Conservation (phyloP, 805 yeast species). For the Kluyveromyces siamensis region DNA sequence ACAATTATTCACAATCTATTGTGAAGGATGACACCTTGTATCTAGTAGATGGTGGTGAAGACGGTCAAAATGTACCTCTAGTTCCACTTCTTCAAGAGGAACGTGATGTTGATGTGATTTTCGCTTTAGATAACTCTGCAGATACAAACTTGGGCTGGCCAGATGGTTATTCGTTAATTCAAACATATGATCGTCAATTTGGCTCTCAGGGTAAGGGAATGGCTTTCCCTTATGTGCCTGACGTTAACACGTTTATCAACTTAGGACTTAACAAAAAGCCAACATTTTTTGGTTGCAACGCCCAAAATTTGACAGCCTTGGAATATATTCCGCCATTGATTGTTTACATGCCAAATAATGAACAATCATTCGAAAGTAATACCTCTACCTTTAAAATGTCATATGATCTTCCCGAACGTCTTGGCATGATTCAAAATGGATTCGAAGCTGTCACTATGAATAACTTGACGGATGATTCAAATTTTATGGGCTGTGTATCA, state of each 20-base stretch:
- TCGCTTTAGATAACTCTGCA: conserved; percentile 64
- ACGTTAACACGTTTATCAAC: conserved; percentile 47
- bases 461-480: conserved; percentile 57
- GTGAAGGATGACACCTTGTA: conserved; percentile 36
- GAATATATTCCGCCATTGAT: conserved; percentile 58
- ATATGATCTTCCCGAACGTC: conserved; percentile 49
- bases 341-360: conserved; percentile 70
- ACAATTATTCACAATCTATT: conserved; percentile 29
- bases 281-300: conserved; percentile 76
- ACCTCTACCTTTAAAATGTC: conserved; percentile 63
- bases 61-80: conserved; percentile 53
- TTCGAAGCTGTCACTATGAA: conserved; percentile 60
- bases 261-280: conserved; percentile 60
- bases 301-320: conserved; percentile 49
- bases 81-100: conserved; percentile 51
- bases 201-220: conserved; percentile 43
- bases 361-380: conserved; percentile 58
- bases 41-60: conserved; percentile 71
- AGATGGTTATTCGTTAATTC: conserved; percentile 50
- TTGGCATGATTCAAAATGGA: conserved; percentile 61
- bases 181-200: conserved; percentile 53
- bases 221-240: conserved; percentile 78
- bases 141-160: conserved; percentile 60
- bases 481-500: conserved; percentile 69
- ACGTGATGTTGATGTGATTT: conserved; percentile 53